Evolutionary conservation across 2,329 filamentous ascomycete species (phyloP).

Genomic region (Annulohypoxylon truncatum): DNA sequence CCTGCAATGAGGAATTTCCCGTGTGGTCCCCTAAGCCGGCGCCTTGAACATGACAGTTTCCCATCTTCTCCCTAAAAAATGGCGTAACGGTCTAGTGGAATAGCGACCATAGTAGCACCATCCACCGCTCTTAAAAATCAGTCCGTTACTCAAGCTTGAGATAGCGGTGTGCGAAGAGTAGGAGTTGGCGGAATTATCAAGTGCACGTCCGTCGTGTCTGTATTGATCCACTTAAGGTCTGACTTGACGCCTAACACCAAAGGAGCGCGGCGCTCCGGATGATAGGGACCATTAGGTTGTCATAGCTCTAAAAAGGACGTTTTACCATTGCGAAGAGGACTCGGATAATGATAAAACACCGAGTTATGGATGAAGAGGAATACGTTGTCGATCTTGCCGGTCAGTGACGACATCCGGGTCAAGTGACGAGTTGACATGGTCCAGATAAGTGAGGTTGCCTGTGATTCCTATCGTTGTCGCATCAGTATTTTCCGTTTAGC

Average conservation of each 20-base stretch:
- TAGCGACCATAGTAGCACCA: slow-evolving; percentile 7
- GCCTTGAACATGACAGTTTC: slow-evolving; percentile 16
- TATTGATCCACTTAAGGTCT: slow-evolving; percentile 27
- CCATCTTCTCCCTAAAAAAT: slow-evolving; percentile 8
- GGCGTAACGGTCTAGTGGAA: slow-evolving; percentile 18
- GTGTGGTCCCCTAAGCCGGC: slow-evolving; percentile 6
- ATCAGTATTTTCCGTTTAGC: slow-evolving; percentile 21
- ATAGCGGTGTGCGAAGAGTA: slow-evolving; percentile 34
- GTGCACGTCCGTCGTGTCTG: slow-evolving; percentile 20
- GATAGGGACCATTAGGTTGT: slow-evolving; percentile 10
- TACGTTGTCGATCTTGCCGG: slow-evolving; percentile 24
- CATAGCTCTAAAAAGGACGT: slow-evolving; percentile 5
- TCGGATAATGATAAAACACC: slow-evolving; percentile 39
- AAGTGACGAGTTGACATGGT: slow-evolving; percentile 31
- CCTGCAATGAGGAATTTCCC: slow-evolving; percentile 23
- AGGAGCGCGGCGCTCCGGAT: slow-evolving; percentile 7
- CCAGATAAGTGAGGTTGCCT: slow-evolving; percentile 7
- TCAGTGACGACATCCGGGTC: slow-evolving; percentile 34
- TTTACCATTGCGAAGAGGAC: slow-evolving; percentile 19
- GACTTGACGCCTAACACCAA: slow-evolving; percentile 16
- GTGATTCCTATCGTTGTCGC: slow-evolving; percentile 24
- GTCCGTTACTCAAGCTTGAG: slow-evolving; percentile 19
- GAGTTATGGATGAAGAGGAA: slow-evolving; percentile 20
- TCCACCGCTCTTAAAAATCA: slow-evolving; percentile 19
- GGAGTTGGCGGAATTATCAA: slow-evolving; percentile 16